Base-by-base conservation (phyloP, 768 basidiomycete genomes). In the Piloderma croceum region DNA sequence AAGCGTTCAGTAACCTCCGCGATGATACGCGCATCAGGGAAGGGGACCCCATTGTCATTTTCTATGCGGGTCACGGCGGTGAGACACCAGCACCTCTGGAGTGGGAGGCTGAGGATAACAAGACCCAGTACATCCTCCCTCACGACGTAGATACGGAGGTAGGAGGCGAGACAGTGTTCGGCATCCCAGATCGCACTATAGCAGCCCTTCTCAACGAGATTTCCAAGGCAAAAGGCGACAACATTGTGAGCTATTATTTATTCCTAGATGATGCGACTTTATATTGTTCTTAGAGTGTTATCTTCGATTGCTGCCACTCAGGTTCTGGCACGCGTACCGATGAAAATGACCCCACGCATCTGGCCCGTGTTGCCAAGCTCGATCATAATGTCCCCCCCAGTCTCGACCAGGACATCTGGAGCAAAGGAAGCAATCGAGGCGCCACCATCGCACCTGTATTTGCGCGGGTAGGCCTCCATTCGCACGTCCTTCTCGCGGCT, bases 281-380 rank as follows among this genome's bases (percentile, higher is more conserved):
- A 12, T n/a, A 23, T 17, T 6, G 18, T 23, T 9, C 36, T 23
- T 38, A 73, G 72, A 70, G 65, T 10, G 50, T 74, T 12, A 67
- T 74, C 32, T 54, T 74, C 5, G 72, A 73, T 39, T 72, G 72
- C 34, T 74, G 72, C 46, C 56, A 62, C 46, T 68, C 72, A 5
- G 67, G 56, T 1, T 67, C 68, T 1, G 54, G 64, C 9, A 62
- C 56, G 9, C 59, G 69, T 10, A 21, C n/a, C n/a, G n/a, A n/a
- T n/a, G n/a, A n/a, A n/a, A n/a, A n/a, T n/a, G n/a, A n/a, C n/a
- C n/a, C n/a, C n/a, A n/a, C n/a, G n/a, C n/a, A n/a, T n/a, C n/a
- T n/a, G n/a, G n/a, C n/a, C n/a, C n/a, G n/a, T n/a, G n/a, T n/a
- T n/a, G n/a, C n/a, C n/a, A n/a, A n/a, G n/a, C n/a, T n/a, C n/a